Evolutionary conservation across 2,329 filamentous ascomycete species (phyloP).

Genomic region (Westerdykella sp.): DNA sequence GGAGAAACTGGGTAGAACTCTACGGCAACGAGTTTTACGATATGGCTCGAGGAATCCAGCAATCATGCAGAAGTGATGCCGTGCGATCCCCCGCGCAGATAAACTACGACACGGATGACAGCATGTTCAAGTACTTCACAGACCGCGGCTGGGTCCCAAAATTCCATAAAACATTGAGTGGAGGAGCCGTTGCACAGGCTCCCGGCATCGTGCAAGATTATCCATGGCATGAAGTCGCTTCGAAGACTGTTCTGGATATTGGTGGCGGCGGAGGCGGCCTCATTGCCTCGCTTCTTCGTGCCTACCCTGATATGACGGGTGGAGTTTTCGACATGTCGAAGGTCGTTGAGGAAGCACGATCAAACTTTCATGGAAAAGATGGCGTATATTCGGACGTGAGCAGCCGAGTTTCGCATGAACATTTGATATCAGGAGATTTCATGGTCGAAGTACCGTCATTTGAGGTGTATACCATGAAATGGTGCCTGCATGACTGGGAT

Average conservation of each 20-base stretch:
- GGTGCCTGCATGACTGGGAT: constrained; percentile 41
- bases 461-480: constrained; percentile 36
- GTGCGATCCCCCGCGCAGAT: constrained; percentile 35
- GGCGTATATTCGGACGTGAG: constrained; percentile 34
- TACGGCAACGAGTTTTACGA: constrained; percentile 44
- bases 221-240: constrained; percentile 37
- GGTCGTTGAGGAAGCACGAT: constrained; percentile 30
- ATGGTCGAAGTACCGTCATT: constrained; percentile 27
- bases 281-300: constrained; percentile 32
- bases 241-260: constrained; percentile 34
- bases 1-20: constrained; percentile 41
- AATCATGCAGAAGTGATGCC: constrained; percentile 13
- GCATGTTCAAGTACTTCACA: constrained; percentile 39
- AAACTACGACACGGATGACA: constrained; percentile 37
- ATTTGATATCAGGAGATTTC: constrained; percentile 39
- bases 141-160: constrained; percentile 27
- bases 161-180: constrained; percentile 37
- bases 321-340: constrained; percentile 33
- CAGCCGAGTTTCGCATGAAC: constrained; percentile 17
- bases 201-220: constrained; percentile 44
- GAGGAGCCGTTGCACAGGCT: constrained; percentile 33
- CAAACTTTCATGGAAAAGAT: constrained; percentile 17
- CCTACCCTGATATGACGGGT: constrained; percentile 25
- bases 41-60: constrained; percentile 38
- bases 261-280: constrained; percentile 40